Conservation (phyloP, 352 stramenopile species). For the Phytophthora palmivora region DNA sequence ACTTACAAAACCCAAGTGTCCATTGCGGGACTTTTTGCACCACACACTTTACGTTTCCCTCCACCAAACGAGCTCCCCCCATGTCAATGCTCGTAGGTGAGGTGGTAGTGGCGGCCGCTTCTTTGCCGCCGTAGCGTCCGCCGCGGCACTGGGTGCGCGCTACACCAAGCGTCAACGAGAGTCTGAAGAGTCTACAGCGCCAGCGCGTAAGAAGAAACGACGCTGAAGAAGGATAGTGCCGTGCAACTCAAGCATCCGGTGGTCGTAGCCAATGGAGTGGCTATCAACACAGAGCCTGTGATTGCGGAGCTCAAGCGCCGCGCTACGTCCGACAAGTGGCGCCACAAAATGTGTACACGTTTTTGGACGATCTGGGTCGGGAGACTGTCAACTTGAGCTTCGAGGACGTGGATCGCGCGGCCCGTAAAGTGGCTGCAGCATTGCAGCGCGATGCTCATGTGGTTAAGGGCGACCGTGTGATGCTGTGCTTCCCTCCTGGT, state of each 20-base stretch:
- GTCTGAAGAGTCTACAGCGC: constrained; percentile 1
- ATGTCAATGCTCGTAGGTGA: constrained; percentile 52
- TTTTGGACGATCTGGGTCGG: constrained; percentile 74
- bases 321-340: constrained; percentile 45
- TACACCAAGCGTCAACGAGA: constrained; percentile 39
- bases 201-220: constrained; percentile 46
- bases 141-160: constrained; percentile 41
- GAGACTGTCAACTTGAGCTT: constrained; percentile 77
- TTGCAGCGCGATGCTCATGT: constrained; percentile 60
- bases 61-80: not conserved
- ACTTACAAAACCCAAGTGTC: constrained; percentile 19
- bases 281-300: constrained; percentile 44
- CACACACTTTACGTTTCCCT: constrained; percentile 16
- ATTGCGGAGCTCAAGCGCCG: constrained; percentile 62
- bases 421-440: constrained; percentile 65
- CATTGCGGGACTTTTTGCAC: constrained; percentile 3
- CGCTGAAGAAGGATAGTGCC: constrained; percentile 29
- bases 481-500: constrained; percentile 80
- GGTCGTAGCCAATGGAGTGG: constrained; percentile 43
- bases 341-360: constrained; percentile 84
- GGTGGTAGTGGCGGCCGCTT: constrained; percentile 55
- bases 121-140: constrained; percentile 50
- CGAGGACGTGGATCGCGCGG: constrained; percentile 67
- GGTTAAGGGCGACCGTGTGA: constrained; percentile 71
- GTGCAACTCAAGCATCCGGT: constrained; percentile 20